Evolutionary conservation across 2,329 filamentous ascomycete species (phyloP).

Genomic region (Fusarium napiforme): DNA sequence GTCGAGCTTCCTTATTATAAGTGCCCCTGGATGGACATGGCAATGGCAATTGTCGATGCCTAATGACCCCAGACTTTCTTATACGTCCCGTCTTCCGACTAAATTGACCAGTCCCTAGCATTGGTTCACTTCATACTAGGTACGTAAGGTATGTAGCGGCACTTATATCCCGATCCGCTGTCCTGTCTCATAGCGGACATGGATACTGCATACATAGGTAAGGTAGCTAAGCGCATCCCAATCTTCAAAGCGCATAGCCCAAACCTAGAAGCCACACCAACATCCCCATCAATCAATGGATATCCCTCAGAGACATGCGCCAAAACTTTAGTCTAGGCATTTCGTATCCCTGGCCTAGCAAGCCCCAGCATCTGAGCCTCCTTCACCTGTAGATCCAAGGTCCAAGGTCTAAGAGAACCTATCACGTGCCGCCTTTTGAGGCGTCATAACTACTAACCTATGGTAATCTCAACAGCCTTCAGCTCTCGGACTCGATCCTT

Average conservation of each 20-base stretch:
- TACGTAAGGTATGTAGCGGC: neutral
- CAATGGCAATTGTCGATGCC: neutral
- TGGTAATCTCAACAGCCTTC: neutral
- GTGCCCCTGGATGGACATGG: neutral
- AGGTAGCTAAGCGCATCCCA: neutral
- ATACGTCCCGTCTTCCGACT: neutral
- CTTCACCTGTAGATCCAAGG: neutral
- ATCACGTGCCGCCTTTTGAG: conserved; percentile 1
- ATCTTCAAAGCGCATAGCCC: neutral
- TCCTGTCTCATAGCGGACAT: neutral
- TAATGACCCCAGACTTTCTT: neutral
- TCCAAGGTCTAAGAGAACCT: neutral
- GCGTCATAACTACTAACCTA: neutral
- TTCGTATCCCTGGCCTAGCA: neutral
- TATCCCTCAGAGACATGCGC: conserved; percentile 11
- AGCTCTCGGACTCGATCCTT: neutral
- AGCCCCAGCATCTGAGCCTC: conserved; percentile 7
- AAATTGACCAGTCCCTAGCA: neutral
- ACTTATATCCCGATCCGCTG: neutral
- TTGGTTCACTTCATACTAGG: neutral
- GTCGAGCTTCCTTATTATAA: neutral
- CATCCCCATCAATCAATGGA: conserved; percentile 12
- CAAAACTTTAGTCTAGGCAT: neutral
- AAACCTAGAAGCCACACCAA: conserved; percentile 20
- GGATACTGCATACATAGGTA: neutral